These are phyloP conservation scores for Brassica napus DNA, from an alignment of 345 rosid genomes.

Conservation along the genomic window Da-Ae NC_063435.1:28220001-28220500, in stretches of 20 bases:
- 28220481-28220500: neutral
- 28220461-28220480: neutral
- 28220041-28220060: constrained; percentile 60
- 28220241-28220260: neutral
- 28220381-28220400: constrained; percentile 97
- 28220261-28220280: constrained; percentile 11
- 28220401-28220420: constrained; percentile 76
- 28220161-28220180: neutral
- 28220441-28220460: constrained; percentile 89
- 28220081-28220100: neutral
- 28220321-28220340: neutral
- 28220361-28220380: constrained; percentile 63
- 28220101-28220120: neutral
- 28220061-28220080: constrained; percentile 49
- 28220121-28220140: neutral
- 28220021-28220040: constrained; percentile 76
- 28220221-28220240: neutral
- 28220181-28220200: neutral
- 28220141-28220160: neutral
- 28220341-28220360: neutral
- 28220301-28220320: neutral
- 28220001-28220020: constrained; percentile 14
- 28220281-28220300: neutral
- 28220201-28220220: neutral
- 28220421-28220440: constrained; percentile 80